A percentile compares a stretch with the other conserved stretches of the same genome.
phyloP scores from a whole-genome alignment of 2,329 filamentous ascomycete genomes.

The Phialocephala subalpina region DNA sequence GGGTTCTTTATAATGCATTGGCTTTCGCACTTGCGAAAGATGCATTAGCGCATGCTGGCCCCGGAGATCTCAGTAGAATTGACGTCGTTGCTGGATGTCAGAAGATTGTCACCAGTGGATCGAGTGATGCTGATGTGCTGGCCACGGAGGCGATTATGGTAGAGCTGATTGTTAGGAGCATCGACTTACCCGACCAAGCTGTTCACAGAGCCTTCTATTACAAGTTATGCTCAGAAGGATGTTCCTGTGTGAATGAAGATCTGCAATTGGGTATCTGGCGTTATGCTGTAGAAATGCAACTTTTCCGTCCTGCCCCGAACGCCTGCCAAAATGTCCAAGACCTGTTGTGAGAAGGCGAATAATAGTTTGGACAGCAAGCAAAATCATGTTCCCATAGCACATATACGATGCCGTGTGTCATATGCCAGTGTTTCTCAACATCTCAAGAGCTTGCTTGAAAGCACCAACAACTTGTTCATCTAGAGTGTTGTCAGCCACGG shows the following conservation, averaged over 20 bases:
- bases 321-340: conserved; percentile 3
- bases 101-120: conserved; percentile 12
- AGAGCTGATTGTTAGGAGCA: background rate
- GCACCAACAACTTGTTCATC: conserved; percentile 66
- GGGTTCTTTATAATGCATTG: conserved; percentile 57
- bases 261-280: conserved; percentile 19
- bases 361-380: background rate
- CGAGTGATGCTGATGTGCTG: conserved; percentile 8
- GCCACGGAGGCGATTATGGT: conserved; percentile 6
- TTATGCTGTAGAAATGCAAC: conserved; percentile 4
- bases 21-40: conserved; percentile 53
- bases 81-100: conserved; percentile 14
- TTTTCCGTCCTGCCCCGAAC: background rate
- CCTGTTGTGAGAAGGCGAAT: background rate
- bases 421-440: conserved; percentile 21
- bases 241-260: background rate
- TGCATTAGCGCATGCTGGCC: conserved; percentile 57
- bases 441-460: conserved; percentile 66
- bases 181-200: conserved; percentile 6
- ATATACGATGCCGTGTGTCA: background rate
- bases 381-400: background rate
- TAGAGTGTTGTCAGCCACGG: conserved; percentile 40
- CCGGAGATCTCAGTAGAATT: conserved; percentile 41
- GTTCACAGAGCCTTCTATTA: conserved; percentile 18
- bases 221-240: conserved; percentile 12